Evolutionary conservation across 176 grass and related monocot species (phyloP).

Genomic region (Luzula sylvatica): DNA sequence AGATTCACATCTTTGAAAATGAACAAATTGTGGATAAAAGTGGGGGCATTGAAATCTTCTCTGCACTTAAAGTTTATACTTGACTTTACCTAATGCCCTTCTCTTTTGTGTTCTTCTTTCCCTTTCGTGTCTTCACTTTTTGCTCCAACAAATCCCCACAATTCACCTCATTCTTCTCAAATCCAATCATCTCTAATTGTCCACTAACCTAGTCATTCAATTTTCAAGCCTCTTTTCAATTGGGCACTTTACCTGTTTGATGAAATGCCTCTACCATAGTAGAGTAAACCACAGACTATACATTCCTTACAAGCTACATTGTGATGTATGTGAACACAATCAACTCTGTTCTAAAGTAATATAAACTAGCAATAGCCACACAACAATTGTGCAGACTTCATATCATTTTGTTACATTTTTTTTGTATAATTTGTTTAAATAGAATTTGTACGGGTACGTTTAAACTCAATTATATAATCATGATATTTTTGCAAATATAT

Average conservation of each 20-base stretch:
- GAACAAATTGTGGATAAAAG: not conserved
- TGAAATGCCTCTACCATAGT: constrained; percentile 19
- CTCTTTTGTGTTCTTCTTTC: not conserved
- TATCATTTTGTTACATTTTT: too few species aligned
- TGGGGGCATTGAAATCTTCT: not conserved
- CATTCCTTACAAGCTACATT: constrained; percentile 18
- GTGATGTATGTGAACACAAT: too few species aligned
- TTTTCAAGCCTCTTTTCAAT: not conserved
- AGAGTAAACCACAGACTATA: constrained; percentile 19
- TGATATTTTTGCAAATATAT: too few species aligned
- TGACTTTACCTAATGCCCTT: not conserved
- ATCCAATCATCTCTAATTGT: not conserved
- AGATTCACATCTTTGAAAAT: not conserved
- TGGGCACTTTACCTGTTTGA: constrained; percentile 24
- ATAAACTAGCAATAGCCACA: too few species aligned
- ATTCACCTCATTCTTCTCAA: not conserved
- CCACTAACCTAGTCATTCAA: not conserved
- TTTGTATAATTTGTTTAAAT: too few species aligned
- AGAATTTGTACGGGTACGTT: too few species aligned
- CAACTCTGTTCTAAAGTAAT: too few species aligned
- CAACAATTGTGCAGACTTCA: too few species aligned
- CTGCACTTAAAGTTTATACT: not conserved
- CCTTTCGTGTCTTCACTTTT: constrained; percentile 12
- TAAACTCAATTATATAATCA: too few species aligned
- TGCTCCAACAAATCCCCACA: not conserved